These are phyloP conservation scores for Skeletonema menzelii DNA, from an alignment of 108 stramenopile genomes.

Conservation along the genomic window DNA sequence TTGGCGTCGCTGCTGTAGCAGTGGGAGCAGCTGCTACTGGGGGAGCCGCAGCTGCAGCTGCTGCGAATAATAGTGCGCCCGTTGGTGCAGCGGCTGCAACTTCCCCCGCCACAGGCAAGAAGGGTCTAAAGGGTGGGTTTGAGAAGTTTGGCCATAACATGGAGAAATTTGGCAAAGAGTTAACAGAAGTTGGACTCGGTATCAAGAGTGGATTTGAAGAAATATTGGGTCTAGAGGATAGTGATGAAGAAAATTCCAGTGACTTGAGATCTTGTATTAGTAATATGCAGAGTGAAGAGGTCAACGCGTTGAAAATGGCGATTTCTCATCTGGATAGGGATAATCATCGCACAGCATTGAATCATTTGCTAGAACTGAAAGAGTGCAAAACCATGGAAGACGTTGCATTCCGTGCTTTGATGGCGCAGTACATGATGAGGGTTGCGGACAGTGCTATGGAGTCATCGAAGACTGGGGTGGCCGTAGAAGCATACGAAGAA, in stretches of 20 bases:
- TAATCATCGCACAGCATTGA: conserved; percentile 44
- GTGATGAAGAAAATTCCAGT: neutral
- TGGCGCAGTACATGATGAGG: conserved; percentile 26
- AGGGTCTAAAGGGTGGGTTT: neutral
- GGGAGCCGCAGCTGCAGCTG: conserved; percentile 2
- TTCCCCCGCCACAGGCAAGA: neutral
- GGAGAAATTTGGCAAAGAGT: neutral
- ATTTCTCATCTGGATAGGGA: conserved; percentile 32
- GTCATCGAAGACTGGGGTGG: conserved; percentile 25
- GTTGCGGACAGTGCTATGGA: conserved; percentile 27
- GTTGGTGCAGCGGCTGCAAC: neutral
- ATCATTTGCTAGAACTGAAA: conserved; percentile 19
- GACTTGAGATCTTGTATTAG: neutral
- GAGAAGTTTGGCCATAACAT: neutral
- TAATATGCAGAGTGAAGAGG: neutral
- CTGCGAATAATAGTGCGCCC: neutral
- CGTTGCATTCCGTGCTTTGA: conserved; percentile 9
- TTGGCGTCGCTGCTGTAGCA: neutral
- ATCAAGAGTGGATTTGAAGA: neutral
- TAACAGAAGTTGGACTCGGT: neutral
- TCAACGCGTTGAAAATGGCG: conserved; percentile 17
- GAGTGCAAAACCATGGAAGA: conserved; percentile 10
- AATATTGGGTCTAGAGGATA: neutral
- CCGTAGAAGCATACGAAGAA: conserved; percentile 37
- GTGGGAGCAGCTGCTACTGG: neutral